Evolutionary conservation across 1,139 yeast genomes (phyloP), one percentile per base, ranked within the genome.

Genomic region (Pichia inconspicua): DNA sequence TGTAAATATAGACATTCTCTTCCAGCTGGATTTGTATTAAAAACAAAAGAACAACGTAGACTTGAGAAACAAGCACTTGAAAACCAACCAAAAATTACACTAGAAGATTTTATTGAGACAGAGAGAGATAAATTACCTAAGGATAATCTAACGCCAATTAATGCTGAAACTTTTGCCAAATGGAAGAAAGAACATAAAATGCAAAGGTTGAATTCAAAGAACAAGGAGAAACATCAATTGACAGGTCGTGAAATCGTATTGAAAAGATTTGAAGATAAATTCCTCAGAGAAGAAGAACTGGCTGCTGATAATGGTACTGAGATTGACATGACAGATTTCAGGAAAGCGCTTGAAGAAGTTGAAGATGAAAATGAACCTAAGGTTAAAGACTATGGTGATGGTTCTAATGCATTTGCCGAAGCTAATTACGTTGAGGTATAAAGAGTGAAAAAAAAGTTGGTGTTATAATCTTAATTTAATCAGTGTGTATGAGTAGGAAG

Each of bases 1-100:
- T 94, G 99, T 78, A 92, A 84, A 73, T 94, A 94, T 72, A 82
- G 78, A 67, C 99, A 94, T 68, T 84, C 97, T n/a, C 75, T 94
- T 60, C 99, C 99, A 41, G 89, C 94, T 42, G 99, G 98, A 1
- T 94, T 89, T 67, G 95, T 88, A 48, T 78, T 94, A 69, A 94
- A 92, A 74, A 92, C 98, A 43, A 90, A 89, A 69, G 98, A 92
- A 66, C 96, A 94, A 66, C 84, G 86, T 74, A 78, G 90, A 63
- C 70, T 89, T 62, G 98, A 92, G 67, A 84, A 82, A 63, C 74
- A 84, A 66, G 96, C 95, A 22, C 78, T 81, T 32, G 97, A 89
- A 46, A 74, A 78, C 51, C 89, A 87, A 61, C 96, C 96, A 48
- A 83, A 84, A 71, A 86, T 94, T 61, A 87, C 97, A 1, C 73